phyloP scores from a whole-genome alignment of 2,329 filamentous ascomycete species.

The Ophiosphaerella herpotricha region DNA sequence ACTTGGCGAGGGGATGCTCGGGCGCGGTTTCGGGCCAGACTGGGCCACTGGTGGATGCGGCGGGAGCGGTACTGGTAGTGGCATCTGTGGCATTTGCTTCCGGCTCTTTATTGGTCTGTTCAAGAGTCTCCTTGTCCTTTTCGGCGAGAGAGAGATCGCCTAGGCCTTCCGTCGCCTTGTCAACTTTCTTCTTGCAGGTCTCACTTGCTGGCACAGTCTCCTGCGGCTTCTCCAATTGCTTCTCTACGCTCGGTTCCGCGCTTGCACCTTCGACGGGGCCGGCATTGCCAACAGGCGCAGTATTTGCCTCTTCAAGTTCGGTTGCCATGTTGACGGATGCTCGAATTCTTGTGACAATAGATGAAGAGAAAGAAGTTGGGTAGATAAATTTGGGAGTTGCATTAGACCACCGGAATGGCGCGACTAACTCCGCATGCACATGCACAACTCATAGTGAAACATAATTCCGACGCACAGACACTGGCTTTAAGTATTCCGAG shows the following conservation, averaged over 20 bases:
- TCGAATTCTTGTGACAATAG: not conserved
- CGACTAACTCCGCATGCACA: conserved; percentile 10
- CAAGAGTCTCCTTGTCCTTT: conserved; percentile 8
- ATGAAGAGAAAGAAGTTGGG: conserved; percentile 3
- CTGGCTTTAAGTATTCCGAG: too few relatives aligned
- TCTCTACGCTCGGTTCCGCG: conserved; percentile 13
- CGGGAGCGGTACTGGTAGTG: too few relatives aligned
- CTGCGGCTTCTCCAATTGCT: too few relatives aligned
- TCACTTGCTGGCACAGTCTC: conserved; percentile 4
- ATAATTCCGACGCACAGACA: too few relatives aligned
- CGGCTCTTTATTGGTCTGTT: not conserved
- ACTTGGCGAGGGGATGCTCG: conserved; percentile 55
- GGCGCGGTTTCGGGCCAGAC: conserved; percentile 44
- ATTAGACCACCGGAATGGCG: conserved; percentile 10
- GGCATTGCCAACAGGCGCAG: conserved; percentile 18
- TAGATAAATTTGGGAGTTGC: conserved; percentile 2
- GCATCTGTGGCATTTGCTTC: not conserved
- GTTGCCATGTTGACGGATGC: conserved; percentile 18
- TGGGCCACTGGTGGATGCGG: conserved; percentile 14
- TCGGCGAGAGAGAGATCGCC: conserved; percentile 22
- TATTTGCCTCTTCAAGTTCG: conserved; percentile 20
- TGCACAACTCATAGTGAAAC: too few relatives aligned
- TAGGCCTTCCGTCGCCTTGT: conserved; percentile 19
- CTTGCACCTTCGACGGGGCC: conserved; percentile 8
- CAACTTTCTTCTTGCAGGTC: conserved; percentile 18